Evolutionary conservation across 176 grass and related monocot genomes (phyloP).

Genomic region (Ensete ventricosum): DNA sequence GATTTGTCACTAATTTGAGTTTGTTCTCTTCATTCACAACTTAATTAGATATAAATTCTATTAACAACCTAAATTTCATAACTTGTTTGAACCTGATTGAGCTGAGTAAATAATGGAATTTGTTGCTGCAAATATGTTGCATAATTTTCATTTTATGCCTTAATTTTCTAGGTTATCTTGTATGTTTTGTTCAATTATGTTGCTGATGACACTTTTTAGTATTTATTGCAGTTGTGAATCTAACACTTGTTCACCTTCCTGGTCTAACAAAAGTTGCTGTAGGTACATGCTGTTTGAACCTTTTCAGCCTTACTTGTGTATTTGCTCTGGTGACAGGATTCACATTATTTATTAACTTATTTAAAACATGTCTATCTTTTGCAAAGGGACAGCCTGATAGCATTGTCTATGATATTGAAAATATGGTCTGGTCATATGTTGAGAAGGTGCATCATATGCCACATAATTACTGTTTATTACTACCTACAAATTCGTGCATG

Average conservation of each 20-base stretch:
- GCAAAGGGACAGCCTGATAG: conserved; percentile 81
- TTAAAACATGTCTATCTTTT: conserved; percentile 31
- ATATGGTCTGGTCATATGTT: conserved; percentile 66
- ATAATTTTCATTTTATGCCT: too few relatives aligned
- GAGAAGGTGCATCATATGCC: conserved; percentile 47
- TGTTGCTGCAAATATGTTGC: too few relatives aligned
- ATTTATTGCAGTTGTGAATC: conserved; percentile 69
- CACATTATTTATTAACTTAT: background rate
- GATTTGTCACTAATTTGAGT: too few relatives aligned
- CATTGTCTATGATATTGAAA: conserved; percentile 87
- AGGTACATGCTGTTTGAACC: conserved; percentile 31
- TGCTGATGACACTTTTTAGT: background rate
- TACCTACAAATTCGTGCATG: background rate
- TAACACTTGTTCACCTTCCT: conserved; percentile 87
- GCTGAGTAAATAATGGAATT: too few relatives aligned
- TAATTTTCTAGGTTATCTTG: too few relatives aligned
- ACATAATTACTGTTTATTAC: too few relatives aligned
- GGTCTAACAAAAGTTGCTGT: conserved; percentile 85
- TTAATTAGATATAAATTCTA: too few relatives aligned
- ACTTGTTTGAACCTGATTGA: too few relatives aligned
- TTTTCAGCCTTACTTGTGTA: conserved; percentile 5
- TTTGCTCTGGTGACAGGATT: conserved; percentile 1
- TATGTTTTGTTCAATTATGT: too few relatives aligned
- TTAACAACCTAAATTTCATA: too few relatives aligned
- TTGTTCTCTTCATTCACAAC: too few relatives aligned